Conservation (phyloP, 192 early-diverging fungal species). For the Coemansia nantahalensis region DNA sequence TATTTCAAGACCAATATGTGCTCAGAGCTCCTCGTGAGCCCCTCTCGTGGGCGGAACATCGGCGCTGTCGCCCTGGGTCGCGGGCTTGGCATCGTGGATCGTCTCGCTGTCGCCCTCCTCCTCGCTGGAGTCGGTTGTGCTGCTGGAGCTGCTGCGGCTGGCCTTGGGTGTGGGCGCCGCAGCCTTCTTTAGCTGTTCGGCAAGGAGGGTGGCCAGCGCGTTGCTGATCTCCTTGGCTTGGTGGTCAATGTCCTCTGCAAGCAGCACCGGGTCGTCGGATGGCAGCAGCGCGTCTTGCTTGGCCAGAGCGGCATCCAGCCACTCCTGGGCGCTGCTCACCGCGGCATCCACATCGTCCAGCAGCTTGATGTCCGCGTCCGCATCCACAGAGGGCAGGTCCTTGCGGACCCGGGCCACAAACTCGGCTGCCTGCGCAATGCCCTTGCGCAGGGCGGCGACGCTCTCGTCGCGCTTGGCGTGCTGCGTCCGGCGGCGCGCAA, state of each 20-base stretch:
- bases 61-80: constrained; percentile 68
- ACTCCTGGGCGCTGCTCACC: constrained; percentile 15
- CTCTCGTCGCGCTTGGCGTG: constrained; percentile 57
- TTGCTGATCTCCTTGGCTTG: no score
- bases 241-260: no score
- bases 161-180: no score
- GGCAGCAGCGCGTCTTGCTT: constrained; percentile 59
- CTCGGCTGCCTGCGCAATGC: constrained; percentile 53
- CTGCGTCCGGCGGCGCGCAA: constrained; percentile 53
- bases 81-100: no score
- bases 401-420: constrained; percentile 21
- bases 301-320: constrained; percentile 62
- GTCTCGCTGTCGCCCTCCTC: no score
- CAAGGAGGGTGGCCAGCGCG: no score
- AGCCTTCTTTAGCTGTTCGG: no score
- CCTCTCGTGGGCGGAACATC: no score
- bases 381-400: constrained; percentile 56
- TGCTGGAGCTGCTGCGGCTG: no score
- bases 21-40: constrained; percentile 15
- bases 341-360: constrained; percentile 28
- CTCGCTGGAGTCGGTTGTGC: no score
- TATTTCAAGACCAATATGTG: no score
- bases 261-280: no score
- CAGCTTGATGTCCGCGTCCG: constrained; percentile 33
- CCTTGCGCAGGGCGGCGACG: constrained; percentile 45